These are phyloP conservation scores for Helicocarpus griseus DNA, from an alignment of 2,329 filamentous ascomycete species.

Conservation along the genomic window DNA sequence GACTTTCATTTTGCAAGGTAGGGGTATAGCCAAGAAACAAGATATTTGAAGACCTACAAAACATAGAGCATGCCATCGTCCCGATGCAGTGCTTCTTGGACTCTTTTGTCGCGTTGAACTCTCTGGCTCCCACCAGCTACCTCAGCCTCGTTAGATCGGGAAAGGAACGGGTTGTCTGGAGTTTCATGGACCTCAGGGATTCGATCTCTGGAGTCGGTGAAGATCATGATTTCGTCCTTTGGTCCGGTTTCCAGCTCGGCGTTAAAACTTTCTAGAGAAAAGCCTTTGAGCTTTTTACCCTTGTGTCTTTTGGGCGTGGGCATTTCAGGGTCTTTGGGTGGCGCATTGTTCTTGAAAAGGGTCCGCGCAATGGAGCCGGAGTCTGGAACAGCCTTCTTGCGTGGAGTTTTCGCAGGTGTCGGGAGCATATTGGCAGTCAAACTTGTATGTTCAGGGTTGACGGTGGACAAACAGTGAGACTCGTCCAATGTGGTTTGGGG, in stretches of 20 bases:
- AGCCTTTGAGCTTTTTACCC: constrained; percentile 35
- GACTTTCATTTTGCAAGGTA: constrained; percentile 9
- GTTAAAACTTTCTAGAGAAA: constrained; percentile 36
- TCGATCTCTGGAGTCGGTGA: constrained; percentile 54
- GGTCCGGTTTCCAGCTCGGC: constrained; percentile 21
- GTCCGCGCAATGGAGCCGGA: constrained; percentile 42
- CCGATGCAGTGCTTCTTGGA: constrained; percentile 42
- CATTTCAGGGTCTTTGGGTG: constrained; percentile 33
- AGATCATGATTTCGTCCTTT: constrained; percentile 44
- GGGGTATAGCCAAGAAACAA: background rate
- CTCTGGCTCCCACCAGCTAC: constrained; percentile 11
- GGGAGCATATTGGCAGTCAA: constrained; percentile 40
- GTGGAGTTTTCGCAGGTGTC: constrained; percentile 53
- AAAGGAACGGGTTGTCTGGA: constrained; percentile 48
- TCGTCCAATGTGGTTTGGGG: constrained; percentile 4
- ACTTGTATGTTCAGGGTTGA: constrained; percentile 13
- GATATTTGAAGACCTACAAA: constrained; percentile 42
- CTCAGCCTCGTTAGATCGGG: constrained; percentile 25
- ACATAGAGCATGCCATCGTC: constrained; percentile 52
- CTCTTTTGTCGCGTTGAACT: constrained; percentile 28
- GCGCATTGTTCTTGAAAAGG: constrained; percentile 41
- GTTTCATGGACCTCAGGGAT: constrained; percentile 44
- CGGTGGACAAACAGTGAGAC: constrained; percentile 9
- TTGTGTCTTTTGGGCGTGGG: constrained; percentile 39
- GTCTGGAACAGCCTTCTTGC: constrained; percentile 41